Evolutionary conservation across 768 basidiomycete genomes (phyloP), one percentile per base, ranked within the genome.

Genomic region (Xerocomellus dryophilus): DNA sequence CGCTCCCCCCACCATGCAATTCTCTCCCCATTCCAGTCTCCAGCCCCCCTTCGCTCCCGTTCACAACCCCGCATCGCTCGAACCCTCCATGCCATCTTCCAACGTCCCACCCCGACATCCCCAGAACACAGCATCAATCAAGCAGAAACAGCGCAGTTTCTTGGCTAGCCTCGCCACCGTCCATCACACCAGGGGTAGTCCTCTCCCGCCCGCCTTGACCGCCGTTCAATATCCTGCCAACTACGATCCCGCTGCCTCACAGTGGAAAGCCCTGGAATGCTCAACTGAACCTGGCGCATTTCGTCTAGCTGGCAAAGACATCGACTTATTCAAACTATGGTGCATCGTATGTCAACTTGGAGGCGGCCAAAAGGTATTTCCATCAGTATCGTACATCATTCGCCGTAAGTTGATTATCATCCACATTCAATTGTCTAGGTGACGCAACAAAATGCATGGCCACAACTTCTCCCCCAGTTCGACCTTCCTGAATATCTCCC

Each of bases 311-410:
- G 88, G 86, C 17, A 86, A 80, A 66, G 88, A 91, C 60, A 71
- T 93, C 42, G 85, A 88, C 65, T 68, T 93, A n/a, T 84, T 86
- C 69, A 86, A 78, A 63, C 71, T 93, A 10, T 92, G 86, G 84
- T 76, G 75, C 12, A 56, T 81, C 39, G 85, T 88, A 42, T 72
- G 72, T 53, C 78, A 82, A 58, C 61, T 71, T 34, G 90, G 91
- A 23, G 90, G 90, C 27, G 74, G 75, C 17, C 67, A 71, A 57
- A 81, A 78, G 63, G 90, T 90, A 72, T 63, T 80, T 49, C 18
- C 23, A 40, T 62, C 53, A 43, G 47, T 49, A 23, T 43, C 54
- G 47, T 45, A 31, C 51, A 51, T 59, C 57, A 23, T 54, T 54
- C 56, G 41, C 47, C 47, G 31, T 47, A 54, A 60, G 57, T 54